Base-by-base conservation (phyloP, 345 rosid species). In the Microthlaspi erraticum region DNA sequence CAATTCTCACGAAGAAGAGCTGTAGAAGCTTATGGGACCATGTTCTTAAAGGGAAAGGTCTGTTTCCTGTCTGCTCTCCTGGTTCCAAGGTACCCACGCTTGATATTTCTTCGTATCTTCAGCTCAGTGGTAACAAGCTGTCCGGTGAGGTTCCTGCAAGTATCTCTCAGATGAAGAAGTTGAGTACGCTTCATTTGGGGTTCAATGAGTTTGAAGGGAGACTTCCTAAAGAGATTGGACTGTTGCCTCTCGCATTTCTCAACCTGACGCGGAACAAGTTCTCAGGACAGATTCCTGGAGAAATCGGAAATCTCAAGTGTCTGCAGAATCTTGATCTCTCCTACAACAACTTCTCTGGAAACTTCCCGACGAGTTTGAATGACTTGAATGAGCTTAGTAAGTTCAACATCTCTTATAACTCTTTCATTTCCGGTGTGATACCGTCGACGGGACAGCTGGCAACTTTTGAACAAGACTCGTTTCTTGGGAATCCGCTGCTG, bases 371-470 rank as follows among this genome's bases (percentile, higher is more conserved):
- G 1, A 88, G 85, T 84, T 75, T 93, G 58, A 85, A 75, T 61
- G 71, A 71, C 41, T 78, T 91, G 86, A 53, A 59, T 26, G 89
- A 85, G 41, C 71, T 93, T 33, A 93, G 76, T 76, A 86, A 87
- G 85, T 91, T 93, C 81, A 91, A 93, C 74, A 80, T 93, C 78
- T 93, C 98, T 8, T 87, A 70, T 81, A 93, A 93, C 82, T 92
- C 86, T 5, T 38, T 79, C 8, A 83, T 93, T 50, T 80, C 92
- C 0, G 98, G 98, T 1, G 39, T 42, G 56, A 72, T 91, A 59
- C 94, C 98, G 11, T 20, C 78, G 17, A 87, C 91, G 0, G 98
- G 98, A 48, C 97, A 91, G 66, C 66, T 93, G 53, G 75, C 84
- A 31, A 93, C 98, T 1, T 79, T 93, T 41, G 98, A 88, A 23